These are phyloP conservation scores for Lolium rigidum DNA, from an alignment of 176 grass and related monocot genomes.

Conservation along the genomic window DNA sequence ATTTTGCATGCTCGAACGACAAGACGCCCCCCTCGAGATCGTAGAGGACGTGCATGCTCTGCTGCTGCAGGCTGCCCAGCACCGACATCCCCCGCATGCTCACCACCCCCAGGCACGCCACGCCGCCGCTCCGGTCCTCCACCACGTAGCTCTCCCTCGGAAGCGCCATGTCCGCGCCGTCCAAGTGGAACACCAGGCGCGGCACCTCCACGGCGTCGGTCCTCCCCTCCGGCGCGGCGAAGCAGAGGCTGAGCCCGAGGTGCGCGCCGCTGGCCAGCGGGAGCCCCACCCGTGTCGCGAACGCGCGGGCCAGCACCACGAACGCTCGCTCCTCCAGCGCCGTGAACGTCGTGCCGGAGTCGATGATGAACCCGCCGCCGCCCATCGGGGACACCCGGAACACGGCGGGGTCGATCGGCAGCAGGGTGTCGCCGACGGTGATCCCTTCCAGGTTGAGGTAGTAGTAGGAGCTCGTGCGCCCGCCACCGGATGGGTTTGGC, in stretches of 20 bases:
- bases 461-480: slow-evolving; percentile 43
- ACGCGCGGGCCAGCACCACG: slow-evolving; percentile 26
- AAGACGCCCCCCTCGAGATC: slow-evolving; percentile 48
- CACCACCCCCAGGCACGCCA: slow-evolving; percentile 52
- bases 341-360: slow-evolving; percentile 60
- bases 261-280: slow-evolving; percentile 45
- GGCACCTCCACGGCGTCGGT: slow-evolving; percentile 42
- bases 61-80: slow-evolving; percentile 76
- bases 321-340: slow-evolving; percentile 52
- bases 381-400: slow-evolving; percentile 42
- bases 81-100: slow-evolving; percentile 49
- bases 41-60: slow-evolving; percentile 68
- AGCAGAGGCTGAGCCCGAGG: slow-evolving; percentile 61
- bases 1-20: slow-evolving; percentile 54
- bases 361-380: slow-evolving; percentile 53
- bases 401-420: slow-evolving; percentile 51
- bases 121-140: slow-evolving; percentile 15
- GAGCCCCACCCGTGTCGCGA: slow-evolving; percentile 31
- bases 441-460: slow-evolving; percentile 57
- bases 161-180: slow-evolving; percentile 61
- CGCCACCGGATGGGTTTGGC: background rate
- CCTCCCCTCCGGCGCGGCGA: slow-evolving; percentile 27
- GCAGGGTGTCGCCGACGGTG: slow-evolving; percentile 37
- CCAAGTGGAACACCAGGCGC: slow-evolving; percentile 60
- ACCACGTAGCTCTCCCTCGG: slow-evolving; percentile 53